Evolutionary conservation across 257 asterid genomes (phyloP).

Genomic region (Thymus quinquecostatus): DNA sequence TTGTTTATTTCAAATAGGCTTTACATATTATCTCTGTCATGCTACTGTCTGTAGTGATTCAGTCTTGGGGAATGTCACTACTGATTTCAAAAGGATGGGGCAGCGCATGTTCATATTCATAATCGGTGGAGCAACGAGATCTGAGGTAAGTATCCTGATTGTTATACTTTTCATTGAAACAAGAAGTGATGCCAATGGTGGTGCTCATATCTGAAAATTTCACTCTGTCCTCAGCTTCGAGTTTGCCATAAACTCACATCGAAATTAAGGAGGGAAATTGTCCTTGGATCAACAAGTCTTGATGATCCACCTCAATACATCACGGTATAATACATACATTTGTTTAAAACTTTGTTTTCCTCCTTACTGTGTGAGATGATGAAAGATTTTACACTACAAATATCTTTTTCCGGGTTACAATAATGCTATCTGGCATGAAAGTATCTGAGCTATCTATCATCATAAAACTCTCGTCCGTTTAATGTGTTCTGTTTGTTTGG

Average conservation of each 20-base stretch:
- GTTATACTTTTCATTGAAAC: slow-evolving; percentile 18
- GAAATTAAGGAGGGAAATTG: slow-evolving; percentile 85
- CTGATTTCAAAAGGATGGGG: slow-evolving; percentile 85
- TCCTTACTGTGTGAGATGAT: too few species aligned
- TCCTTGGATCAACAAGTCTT: slow-evolving; percentile 87
- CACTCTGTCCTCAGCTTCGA: slow-evolving; percentile 61
- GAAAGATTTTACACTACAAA: too few species aligned
- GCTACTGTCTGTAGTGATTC: slow-evolving; percentile 64
- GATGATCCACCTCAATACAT: slow-evolving; percentile 92
- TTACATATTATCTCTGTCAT: slow-evolving; percentile 25
- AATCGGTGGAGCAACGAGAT: slow-evolving; percentile 97
- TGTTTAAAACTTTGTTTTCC: background rate
- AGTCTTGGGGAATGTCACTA: slow-evolving; percentile 49
- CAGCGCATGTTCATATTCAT: slow-evolving; percentile 84
- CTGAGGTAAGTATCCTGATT: slow-evolving; percentile 62
- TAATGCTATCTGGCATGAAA: background rate
- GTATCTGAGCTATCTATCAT: background rate
- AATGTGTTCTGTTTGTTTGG: slow-evolving; percentile 30
- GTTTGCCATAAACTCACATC: slow-evolving; percentile 92
- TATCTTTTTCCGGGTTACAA: too few species aligned
- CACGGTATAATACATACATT: slow-evolving; percentile 50
- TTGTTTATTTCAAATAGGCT: slow-evolving; percentile 10
- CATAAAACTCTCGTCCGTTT: background rate
- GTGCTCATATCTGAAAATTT: slow-evolving; percentile 29
- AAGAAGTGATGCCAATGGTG: background rate